These are phyloP conservation scores for Dactylellina cionopaga DNA, from an alignment of 2,329 filamentous ascomycete species.

Conservation along the genomic window DNA sequence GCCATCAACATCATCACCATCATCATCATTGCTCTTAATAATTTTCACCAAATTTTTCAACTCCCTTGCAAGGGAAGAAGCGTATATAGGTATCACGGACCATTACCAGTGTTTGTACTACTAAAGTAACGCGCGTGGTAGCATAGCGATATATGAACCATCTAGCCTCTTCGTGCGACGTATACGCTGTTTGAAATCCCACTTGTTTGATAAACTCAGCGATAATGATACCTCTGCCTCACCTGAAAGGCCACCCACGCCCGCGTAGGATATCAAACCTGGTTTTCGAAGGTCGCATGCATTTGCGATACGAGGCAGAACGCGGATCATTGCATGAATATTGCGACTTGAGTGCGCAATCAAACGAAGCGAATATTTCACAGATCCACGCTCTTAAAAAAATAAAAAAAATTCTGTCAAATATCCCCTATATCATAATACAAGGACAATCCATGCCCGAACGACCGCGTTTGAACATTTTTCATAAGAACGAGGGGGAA, in stretches of 20 bases:
- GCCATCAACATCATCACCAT: too few relatives aligned
- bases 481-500: background rate
- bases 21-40: conserved; percentile 12
- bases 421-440: too few relatives aligned
- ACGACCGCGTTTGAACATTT: background rate
- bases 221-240: background rate
- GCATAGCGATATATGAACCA: conserved; percentile 9
- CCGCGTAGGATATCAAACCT: background rate
- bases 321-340: conserved; percentile 21
- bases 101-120: conserved; percentile 17
- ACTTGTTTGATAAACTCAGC: background rate
- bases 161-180: background rate
- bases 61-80: background rate
- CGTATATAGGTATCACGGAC: conserved; percentile 15
- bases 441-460: too few relatives aligned
- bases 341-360: background rate
- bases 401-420: too few relatives aligned
- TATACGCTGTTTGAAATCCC: conserved; percentile 1
- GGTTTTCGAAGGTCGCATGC: background rate
- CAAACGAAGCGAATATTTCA: background rate
- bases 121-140: conserved; percentile 21
- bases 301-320: conserved; percentile 10
- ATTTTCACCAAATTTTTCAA: background rate
- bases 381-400: background rate
- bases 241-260: background rate